Conservation (phyloP, 768 basidiomycete species). For the Phanerochaete carnosa region DNA sequence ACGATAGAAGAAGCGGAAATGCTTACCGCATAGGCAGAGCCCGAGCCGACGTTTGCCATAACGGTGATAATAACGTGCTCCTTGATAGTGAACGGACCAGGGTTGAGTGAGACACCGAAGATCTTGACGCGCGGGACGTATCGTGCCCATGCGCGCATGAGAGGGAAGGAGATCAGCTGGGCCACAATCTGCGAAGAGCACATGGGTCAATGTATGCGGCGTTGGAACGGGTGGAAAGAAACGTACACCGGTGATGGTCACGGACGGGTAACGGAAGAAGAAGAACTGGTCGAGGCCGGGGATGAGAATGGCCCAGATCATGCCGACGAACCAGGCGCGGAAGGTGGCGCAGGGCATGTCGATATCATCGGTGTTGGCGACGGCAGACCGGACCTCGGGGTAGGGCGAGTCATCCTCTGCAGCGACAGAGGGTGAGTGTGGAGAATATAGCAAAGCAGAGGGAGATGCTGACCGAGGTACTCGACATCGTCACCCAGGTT, state of each 20-base stretch:
- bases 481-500: slow-evolving; percentile 30
- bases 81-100: slow-evolving; percentile 75
- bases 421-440: slow-evolving; percentile 21
- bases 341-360: slow-evolving; percentile 51
- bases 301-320: slow-evolving; percentile 51
- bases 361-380: slow-evolving; percentile 64
- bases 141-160: slow-evolving; percentile 56
- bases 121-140: slow-evolving; percentile 52
- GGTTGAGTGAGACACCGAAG: slow-evolving; percentile 63
- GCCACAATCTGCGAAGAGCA: slow-evolving; percentile 49
- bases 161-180: slow-evolving; percentile 67
- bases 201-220: slow-evolving; percentile 14
- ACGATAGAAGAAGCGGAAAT: neutral
- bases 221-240: neutral
- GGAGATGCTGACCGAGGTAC: slow-evolving; percentile 17
- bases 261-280: slow-evolving; percentile 71
- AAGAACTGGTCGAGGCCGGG: slow-evolving; percentile 73
- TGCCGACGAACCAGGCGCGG: slow-evolving; percentile 41
- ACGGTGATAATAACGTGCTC: slow-evolving; percentile 41
- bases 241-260: slow-evolving; percentile 49
- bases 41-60: slow-evolving; percentile 38
- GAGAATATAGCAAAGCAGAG: neutral
- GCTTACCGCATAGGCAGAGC: slow-evolving; percentile 41
- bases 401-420: slow-evolving; percentile 19
- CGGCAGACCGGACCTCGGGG: slow-evolving; percentile 25